These are phyloP conservation scores for Pouteria glomerata DNA, from an alignment of 148 eudicot species.

Conservation along the genomic window DNA sequence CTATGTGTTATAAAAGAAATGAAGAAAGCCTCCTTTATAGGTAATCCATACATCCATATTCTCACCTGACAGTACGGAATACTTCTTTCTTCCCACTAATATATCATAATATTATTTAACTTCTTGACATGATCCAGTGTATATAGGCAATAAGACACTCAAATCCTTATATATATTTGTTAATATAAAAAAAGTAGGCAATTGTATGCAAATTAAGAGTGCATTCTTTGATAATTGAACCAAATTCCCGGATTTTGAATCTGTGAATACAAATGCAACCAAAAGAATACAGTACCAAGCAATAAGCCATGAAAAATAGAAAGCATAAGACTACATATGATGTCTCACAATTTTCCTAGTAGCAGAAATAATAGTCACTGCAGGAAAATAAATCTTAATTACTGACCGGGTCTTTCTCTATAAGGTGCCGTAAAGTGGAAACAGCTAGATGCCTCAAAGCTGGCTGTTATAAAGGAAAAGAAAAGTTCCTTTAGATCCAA, in stretches of 20 bases:
- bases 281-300: neutral
- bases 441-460: conserved; percentile 88
- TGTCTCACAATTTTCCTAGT: neutral
- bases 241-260: neutral
- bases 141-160: neutral
- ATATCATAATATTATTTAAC: too few relatives aligned
- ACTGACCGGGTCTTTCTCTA: conserved; percentile 96
- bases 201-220: conserved; percentile 2
- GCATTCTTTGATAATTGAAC: neutral
- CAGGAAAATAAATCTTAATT: neutral
- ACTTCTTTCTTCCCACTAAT: too few relatives aligned
- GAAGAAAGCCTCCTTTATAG: too few relatives aligned
- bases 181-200: neutral
- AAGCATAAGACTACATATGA: neutral
- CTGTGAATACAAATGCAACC: neutral
- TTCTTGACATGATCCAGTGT: too few relatives aligned
- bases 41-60: too few relatives aligned
- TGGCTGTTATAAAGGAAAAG: conserved; percentile 56
- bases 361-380: neutral
- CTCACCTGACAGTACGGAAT: too few relatives aligned
- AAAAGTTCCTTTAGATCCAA: conserved; percentile 11
- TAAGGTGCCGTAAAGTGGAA: conserved; percentile 88
- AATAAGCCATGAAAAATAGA: neutral
- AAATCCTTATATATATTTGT: neutral
- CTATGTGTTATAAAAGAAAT: too few relatives aligned